Evolutionary conservation across 352 stramenopile species (phyloP).

Genomic region (Phytopythium kandeliae): DNA sequence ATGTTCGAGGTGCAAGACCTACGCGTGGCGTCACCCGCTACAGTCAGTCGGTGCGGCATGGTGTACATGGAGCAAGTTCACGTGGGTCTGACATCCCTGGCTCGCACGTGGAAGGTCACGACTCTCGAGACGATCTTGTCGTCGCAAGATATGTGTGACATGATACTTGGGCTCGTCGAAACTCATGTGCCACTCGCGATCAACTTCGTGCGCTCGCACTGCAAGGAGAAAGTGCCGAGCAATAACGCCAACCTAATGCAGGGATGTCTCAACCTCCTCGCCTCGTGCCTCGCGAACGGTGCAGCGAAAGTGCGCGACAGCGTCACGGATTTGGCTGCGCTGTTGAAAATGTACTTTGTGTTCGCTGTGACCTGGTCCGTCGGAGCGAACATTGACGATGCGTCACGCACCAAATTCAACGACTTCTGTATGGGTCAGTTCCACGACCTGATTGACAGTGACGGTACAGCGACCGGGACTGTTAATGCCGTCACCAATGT

Average conservation of each 20-base stretch:
- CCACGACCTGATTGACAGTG: constrained; percentile 41
- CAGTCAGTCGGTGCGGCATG: constrained; percentile 88
- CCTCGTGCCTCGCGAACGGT: constrained; percentile 52
- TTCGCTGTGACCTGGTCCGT: constrained; percentile 84
- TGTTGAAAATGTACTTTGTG: constrained; percentile 87
- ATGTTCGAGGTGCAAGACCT: constrained; percentile 93
- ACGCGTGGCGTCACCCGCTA: constrained; percentile 83
- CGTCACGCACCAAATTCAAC: constrained; percentile 76
- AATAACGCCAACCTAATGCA: constrained; percentile 89
- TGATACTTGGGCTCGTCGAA: constrained; percentile 76
- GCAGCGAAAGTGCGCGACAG: constrained; percentile 32
- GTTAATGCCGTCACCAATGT: constrained; percentile 51
- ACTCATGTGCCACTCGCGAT: constrained; percentile 78
- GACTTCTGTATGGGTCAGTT: constrained; percentile 83
- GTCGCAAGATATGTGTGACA: constrained; percentile 46
- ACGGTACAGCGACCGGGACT: constrained; percentile 14
- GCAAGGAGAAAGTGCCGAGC: constrained; percentile 82
- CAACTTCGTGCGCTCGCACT: constrained; percentile 87
- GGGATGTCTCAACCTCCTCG: constrained; percentile 84
- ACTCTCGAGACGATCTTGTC: constrained; percentile 67
- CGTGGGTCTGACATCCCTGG: constrained; percentile 66
- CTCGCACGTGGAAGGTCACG: constrained; percentile 69
- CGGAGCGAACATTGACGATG: constrained; percentile 84
- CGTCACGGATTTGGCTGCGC: constrained; percentile 39
- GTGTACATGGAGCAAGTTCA: constrained; percentile 92